Evolutionary conservation across 352 stramenopile species (phyloP).

Genomic region (Discostella stelligera): DNA sequence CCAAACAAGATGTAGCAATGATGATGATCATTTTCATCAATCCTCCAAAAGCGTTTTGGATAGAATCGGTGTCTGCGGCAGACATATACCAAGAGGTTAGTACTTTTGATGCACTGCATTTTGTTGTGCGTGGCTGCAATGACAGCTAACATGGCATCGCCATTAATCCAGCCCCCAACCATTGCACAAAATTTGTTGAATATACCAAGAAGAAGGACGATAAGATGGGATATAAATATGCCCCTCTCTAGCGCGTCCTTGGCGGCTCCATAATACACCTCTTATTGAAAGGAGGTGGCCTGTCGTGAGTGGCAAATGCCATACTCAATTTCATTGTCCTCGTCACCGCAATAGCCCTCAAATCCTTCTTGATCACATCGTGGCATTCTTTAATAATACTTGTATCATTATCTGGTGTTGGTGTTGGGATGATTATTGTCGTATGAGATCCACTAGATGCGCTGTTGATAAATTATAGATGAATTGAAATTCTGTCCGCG

Average conservation of each 20-base stretch:
- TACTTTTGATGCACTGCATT: slow-evolving; percentile 1
- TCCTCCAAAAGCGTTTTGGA: background rate
- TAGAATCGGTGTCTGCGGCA: slow-evolving; percentile 18
- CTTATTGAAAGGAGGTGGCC: slow-evolving; percentile 1
- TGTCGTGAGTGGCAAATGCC: background rate
- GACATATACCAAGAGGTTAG: slow-evolving; percentile 26
- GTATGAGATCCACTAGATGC: too few relatives aligned
- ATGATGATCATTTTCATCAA: slow-evolving; percentile 11
- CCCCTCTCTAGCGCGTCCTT: background rate
- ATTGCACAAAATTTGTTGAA: background rate
- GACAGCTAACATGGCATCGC: too few relatives aligned
- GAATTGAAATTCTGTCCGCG: too few relatives aligned
- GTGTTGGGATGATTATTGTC: too few relatives aligned
- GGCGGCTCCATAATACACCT: background rate
- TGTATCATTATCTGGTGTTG: too few relatives aligned
- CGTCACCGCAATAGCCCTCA: background rate
- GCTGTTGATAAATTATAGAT: too few relatives aligned
- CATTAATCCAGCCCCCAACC: background rate
- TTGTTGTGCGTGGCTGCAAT: background rate
- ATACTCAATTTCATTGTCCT: slow-evolving; percentile 15
- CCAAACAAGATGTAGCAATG: slow-evolving; percentile 25
- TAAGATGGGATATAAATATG: background rate
- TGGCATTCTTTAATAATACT: too few relatives aligned
- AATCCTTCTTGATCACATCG: too few relatives aligned
- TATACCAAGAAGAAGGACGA: background rate